Base-by-base conservation (phyloP, 345 rosid genomes). In the Garcia nutans region DNA sequence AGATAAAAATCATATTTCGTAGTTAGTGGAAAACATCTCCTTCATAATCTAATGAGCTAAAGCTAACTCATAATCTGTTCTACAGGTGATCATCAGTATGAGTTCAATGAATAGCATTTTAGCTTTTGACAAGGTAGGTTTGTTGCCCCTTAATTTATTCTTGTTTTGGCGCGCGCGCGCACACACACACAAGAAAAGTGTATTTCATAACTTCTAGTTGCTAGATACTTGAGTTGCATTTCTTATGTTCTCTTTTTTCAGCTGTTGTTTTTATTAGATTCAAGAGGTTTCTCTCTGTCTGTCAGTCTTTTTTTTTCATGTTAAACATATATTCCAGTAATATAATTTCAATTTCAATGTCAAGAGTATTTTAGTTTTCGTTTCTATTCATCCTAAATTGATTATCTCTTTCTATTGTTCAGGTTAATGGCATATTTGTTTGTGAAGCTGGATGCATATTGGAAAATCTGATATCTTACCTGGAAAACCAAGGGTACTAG, bases 381-480 rank as follows among this genome's bases (percentile, higher is more conserved):
- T 63, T 17, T 3, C 70, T 62, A 8, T 20, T 3, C 58, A 8
- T 50, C 68, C 11, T 64, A 20, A 47, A 67, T 63, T 58, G 22
- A 74, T 65, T 59, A 11, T 73, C 62, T 71, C 12, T 15, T 70
- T 47, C 72, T 55, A 57, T 52, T 45, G 75, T 80, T 85, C 90
- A 93, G 97, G 93, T 90, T 76, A 90, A 93, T 70, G 99, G 99
- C 31, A 81, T 93, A 79, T 84, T 95, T 81, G 98, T 93, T 69
- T 89, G 94, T 84, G 98, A 95, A 85, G 99, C 98, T 52, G 99
- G 98, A 72, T 93, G 99, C 88, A 95, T 95, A 83, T 83, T 93
- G 88, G 97, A 93, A 89, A 92, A 90, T 83, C 83, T 95, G 74
- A 83, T 85, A 64, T 84, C 92, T 70, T 93, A 87, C 81, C 86